Base-by-base conservation (phyloP, 2,329 filamentous ascomycete species). In the Lachnellula subtilissima region DNA sequence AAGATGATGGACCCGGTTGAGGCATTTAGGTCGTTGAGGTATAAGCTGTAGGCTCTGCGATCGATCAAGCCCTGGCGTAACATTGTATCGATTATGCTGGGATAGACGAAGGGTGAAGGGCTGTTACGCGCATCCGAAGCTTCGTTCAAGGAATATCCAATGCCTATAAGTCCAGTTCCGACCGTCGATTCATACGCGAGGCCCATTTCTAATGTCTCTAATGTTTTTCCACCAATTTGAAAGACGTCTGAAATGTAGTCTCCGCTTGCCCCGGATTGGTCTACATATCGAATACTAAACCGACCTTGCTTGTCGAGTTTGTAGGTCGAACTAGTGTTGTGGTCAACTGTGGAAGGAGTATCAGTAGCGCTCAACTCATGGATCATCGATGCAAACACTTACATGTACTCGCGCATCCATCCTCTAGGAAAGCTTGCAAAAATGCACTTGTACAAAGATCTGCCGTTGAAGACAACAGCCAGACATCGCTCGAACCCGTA, bases 401-500 rank as follows among this genome's bases (percentile, higher is more conserved):
- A 72, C 75, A 50, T 67, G 55, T 66, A 74, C 79, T 48, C 74
- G 69, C 75, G 67, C 36, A 65, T 50, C 4, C 60, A n/a, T 48
- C 57, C 54, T 57, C 47, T 60, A 4, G 76, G 66, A 11, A 52
- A 52, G 36, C 59, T 22, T 60, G 58, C 7, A 59, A 15, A 1
- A n/a, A 15, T 23, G 47, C 7, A 28, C 49, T 46, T 5, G 51
- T 60, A 56, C 67, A 70, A 7, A 65, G 43, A 17, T 23, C 60
- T 50, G 56, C 63, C 67, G 42, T 71, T 69, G 57, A 78, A 71
- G 43, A 52, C 12, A 68, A 35, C 4, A 85, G 68, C 82, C 83
- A 86, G 2, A 81, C 78, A 65, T 86, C 83, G 63, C 79, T 83
- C 66, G 80, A 84, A 15, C 83, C 83, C 9, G 83, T 86, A 67